Base-by-base conservation (phyloP, 129 eudicot species). In the Artemisia tridentata region DNA sequence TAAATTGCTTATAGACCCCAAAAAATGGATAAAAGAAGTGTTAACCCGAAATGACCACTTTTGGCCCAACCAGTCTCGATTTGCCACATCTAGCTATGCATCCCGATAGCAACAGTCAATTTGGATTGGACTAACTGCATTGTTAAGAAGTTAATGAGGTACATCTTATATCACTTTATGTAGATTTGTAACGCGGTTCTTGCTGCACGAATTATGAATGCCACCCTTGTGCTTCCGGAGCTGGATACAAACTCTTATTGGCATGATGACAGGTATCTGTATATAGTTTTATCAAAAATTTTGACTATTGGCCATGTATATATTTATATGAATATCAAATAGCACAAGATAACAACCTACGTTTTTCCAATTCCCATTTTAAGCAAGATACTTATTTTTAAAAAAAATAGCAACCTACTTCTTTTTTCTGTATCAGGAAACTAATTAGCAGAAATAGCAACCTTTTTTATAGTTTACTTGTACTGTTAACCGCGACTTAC, bases 171-270 rank as follows among this genome's bases (percentile, higher is more conserved):
- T 67, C 12, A 38, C 48, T 64, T 65, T 31, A 72, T 78, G 72
- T 72, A 93, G 99, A 93, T 93, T 13, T 87, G 96, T 70, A 90
- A 93, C 72, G 99, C 99, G 25, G 99, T 93, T 74, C 96, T 93
- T 65, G 99, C 99, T 82, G 97, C 99, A 17, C 80, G 99, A 74
- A 90, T 93, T 58, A 87, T 93, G 97, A 93, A 90, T 84, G 99
- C 99, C 21, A 93, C 97, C 21, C 88, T 93, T 74, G 99, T 93
- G 78, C 82, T 93, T 73, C 99, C 99, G 18, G 97, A 93, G 78
- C 72, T 93, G 78, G 99, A 93, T 80, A 93, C 97, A 16, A 93
- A 90, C 79, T 93, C 97, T 60, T 93, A 85, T 60, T 93, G 99
- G 99, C 95, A 82, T 55, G 99, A 90, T 53, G 89, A 85, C 83